Evolutionary conservation across 345 rosid species (phyloP), one percentile per base, ranked within the genome.

Genomic region (Citrus hindsii): DNA sequence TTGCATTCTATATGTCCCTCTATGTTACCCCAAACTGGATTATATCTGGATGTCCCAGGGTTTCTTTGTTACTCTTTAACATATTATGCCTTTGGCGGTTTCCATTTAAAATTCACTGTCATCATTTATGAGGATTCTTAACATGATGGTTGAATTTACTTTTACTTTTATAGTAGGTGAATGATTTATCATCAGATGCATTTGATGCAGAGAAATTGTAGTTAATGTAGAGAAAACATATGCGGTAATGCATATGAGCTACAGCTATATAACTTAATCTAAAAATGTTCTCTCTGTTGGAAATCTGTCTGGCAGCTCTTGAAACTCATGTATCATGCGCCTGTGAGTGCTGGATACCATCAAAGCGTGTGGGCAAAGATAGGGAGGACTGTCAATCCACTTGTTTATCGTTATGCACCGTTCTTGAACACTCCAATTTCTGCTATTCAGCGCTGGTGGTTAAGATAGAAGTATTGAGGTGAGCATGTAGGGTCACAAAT

Each of bases 311-410:
- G 79, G 72, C 92, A 96, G 98, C 90, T 94, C 22, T 67, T 96
- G 90, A 96, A 96, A 89, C 95, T 92, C 79, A 94, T 96, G 99
- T 89, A 94, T 86, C 93, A 93, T 22, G 98, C 99, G 46, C 99
- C 98, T 8, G 94, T 88, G 28, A 90, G 97, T 24, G 92, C 94
- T 33, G 88, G 93, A 51, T 92, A 96, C 86, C 98, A 96, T 85
- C 97, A 87, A 64, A 92, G 94, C 66, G 97, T 85, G 13, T 96
- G 99, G 99, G 82, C 85, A 19, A 88, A 76, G 87, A 89, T 96
- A 8, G 99, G 95, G 75, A 85, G 86, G 82, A 86, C 73, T 2
- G 84, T 88, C 55, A 89, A 85, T 81, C 98, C 99, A 1, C 83
- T 88, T 4, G 62, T 92, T 62, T 84, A 90, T 35, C 93, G 80